These are phyloP conservation scores for Sesbania bispinosa DNA, from an alignment of 306 rosid genomes.

Conservation along the genomic window DNA sequence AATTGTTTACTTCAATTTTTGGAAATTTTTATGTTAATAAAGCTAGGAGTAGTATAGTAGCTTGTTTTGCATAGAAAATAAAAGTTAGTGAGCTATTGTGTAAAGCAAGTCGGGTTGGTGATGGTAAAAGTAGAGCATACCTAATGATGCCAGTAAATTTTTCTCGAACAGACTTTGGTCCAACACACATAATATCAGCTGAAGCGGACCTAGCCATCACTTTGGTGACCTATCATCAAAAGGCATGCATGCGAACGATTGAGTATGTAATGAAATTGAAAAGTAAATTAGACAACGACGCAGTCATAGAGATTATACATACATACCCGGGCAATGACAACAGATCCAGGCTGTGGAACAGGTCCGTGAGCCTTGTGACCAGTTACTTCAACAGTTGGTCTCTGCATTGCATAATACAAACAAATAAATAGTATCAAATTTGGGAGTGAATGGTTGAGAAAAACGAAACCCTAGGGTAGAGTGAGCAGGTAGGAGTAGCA, in stretches of 20 bases:
- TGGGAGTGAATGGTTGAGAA: not conserved
- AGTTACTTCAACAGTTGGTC: conserved; percentile 72
- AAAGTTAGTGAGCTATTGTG: not conserved
- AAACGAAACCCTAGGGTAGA: conserved; percentile 1
- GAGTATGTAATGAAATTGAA: too few relatives aligned
- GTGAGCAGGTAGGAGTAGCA: not conserved
- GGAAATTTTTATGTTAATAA: too few relatives aligned
- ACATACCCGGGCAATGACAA: conserved; percentile 72
- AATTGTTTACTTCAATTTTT: too few relatives aligned
- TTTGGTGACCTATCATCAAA: conserved; percentile 60
- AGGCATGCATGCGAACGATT: not conserved
- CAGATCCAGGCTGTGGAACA: conserved; percentile 79
- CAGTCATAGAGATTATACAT: not conserved
- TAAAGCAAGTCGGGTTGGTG: too few relatives aligned
- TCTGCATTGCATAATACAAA: too few relatives aligned
- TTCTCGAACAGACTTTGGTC: conserved; percentile 68
- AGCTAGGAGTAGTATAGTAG: not conserved
- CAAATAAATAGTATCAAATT: too few relatives aligned
- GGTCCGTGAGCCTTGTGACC: conserved; percentile 90
- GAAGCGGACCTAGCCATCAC: conserved; percentile 74
- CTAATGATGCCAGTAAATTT: conserved; percentile 78
- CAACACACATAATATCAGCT: conserved; percentile 90
- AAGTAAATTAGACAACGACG: too few relatives aligned
- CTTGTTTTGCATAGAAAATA: not conserved
- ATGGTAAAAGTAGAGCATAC: conserved; percentile 29